Base-by-base conservation (phyloP, 352 stramenopile species). In the Pythium phragmitis region DNA sequence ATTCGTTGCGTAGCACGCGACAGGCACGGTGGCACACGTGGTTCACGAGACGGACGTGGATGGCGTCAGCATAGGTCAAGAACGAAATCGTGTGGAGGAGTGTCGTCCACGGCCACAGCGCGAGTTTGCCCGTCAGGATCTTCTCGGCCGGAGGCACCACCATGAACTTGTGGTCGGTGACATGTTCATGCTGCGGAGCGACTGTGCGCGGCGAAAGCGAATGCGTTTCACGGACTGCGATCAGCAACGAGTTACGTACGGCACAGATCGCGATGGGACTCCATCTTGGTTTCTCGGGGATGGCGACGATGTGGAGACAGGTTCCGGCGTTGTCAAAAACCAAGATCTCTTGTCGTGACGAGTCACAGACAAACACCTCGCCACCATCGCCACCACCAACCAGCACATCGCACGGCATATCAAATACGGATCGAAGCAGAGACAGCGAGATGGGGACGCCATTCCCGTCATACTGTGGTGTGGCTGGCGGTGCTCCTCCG, bases 361-460 rank as follows among this genome's bases (percentile, higher is more conserved):
- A 49, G 46, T 87, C 79, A 52, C 74, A 82, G 17, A 85, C 79
- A 8, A 82, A 61, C 2, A 86, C 50, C 9, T 86, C 77, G 12
- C 68, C 68, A 39, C 72, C 61, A 9, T 66, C 68, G 30, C 70
- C 61, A 9, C 54, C 8, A 26, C 75, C 70, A 6, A 79, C 45
- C 28, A 64, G 19, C 19, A 79, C 45, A 26, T 68, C 72, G 16
- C 45, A 63, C 7, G 72, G 72, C 9, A 33, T 52, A 7, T 79
- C 66, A 37, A 86, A 85, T 2, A 84, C 50, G 2, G 77, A 67
- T 6, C 46, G 48, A 2, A 70, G 19, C 14, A 45, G 17, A 3
- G 63, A 48, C 30, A 28, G 13, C 0, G 30, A 9, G n/a, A 62
- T 54, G 6, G 66, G 36, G 16, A 76, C 52, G 9, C 57, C 51